Evolutionary conservation across 2,329 filamentous ascomycete genomes (phyloP).

Genomic region (Dactylellina parvicollis): DNA sequence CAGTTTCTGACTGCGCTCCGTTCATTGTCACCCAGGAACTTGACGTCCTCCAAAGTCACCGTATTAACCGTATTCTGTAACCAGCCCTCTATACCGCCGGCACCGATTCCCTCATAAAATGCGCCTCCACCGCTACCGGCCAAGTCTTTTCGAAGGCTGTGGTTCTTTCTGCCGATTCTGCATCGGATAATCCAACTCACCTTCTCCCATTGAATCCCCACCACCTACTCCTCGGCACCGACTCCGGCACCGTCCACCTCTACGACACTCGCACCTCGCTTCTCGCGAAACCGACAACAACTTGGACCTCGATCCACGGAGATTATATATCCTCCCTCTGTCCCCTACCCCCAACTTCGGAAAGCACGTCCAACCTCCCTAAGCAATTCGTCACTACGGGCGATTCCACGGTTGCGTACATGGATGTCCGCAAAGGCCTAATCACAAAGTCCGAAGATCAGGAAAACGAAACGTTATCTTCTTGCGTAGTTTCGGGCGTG

Average conservation of each 20-base stretch:
- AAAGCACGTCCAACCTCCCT: slow-evolving; percentile 85
- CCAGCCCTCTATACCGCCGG: slow-evolving; percentile 72
- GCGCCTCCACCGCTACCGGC: slow-evolving; percentile 70
- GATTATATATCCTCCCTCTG: slow-evolving; percentile 92
- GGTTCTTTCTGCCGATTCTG: slow-evolving; percentile 68
- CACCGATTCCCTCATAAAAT: slow-evolving; percentile 69
- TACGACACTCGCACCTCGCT: slow-evolving; percentile 77
- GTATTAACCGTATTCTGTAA: neutral
- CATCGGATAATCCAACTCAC: slow-evolving; percentile 61
- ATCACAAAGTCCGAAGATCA: slow-evolving; percentile 91
- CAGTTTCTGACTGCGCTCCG: slow-evolving; percentile 3
- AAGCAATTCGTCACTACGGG: slow-evolving; percentile 97
- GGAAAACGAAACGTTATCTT: slow-evolving; percentile 89
- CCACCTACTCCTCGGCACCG: slow-evolving; percentile 86
- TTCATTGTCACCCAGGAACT: slow-evolving; percentile 14
- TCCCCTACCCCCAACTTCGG: slow-evolving; percentile 79
- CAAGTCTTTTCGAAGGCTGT: slow-evolving; percentile 82
- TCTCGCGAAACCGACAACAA: slow-evolving; percentile 73
- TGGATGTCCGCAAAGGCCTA: slow-evolving; percentile 80
- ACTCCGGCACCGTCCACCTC: slow-evolving; percentile 87
- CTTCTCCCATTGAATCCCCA: slow-evolving; percentile 87
- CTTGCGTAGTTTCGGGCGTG: slow-evolving; percentile 78
- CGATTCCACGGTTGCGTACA: slow-evolving; percentile 87
- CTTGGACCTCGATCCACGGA: slow-evolving; percentile 80
- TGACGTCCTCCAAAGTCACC: slow-evolving; percentile 39